Conservation (phyloP, 306 rosid genomes). For the Vicia sativa region DNA sequence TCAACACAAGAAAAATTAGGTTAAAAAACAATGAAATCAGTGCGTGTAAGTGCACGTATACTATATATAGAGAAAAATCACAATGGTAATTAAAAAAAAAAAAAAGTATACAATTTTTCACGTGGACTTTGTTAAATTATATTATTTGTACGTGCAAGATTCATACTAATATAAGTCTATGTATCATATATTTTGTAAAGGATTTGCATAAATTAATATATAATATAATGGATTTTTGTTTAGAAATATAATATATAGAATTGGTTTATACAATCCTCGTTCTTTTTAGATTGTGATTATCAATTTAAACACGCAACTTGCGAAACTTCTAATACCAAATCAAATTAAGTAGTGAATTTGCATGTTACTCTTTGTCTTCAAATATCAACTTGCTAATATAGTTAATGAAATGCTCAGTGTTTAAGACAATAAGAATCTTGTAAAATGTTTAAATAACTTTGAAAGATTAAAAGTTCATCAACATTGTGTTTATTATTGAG, state of each 20-base stretch:
- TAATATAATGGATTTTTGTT: neutral
- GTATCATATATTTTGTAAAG: neutral
- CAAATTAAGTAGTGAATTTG: conserved; percentile 1
- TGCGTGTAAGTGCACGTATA: neutral
- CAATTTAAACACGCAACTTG: conserved; percentile 10
- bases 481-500: neutral
- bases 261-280: neutral
- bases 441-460: neutral
- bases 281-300: neutral
- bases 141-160: conserved; percentile 15
- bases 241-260: neutral
- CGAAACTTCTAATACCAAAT: conserved; percentile 16
- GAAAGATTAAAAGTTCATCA: neutral
- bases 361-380: conserved; percentile 28
- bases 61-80: neutral
- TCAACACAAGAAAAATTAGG: neutral
- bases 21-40: neutral
- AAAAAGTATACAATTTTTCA: neutral
- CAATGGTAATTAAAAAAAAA: neutral
- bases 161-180: neutral
- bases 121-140: neutral
- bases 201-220: neutral
- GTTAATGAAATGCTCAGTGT: conserved; percentile 12
- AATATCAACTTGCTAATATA: conserved; percentile 29
- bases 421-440: neutral